Evolutionary conservation across 306 rosid species (phyloP).

Genomic region (Parietaria judaica): DNA sequence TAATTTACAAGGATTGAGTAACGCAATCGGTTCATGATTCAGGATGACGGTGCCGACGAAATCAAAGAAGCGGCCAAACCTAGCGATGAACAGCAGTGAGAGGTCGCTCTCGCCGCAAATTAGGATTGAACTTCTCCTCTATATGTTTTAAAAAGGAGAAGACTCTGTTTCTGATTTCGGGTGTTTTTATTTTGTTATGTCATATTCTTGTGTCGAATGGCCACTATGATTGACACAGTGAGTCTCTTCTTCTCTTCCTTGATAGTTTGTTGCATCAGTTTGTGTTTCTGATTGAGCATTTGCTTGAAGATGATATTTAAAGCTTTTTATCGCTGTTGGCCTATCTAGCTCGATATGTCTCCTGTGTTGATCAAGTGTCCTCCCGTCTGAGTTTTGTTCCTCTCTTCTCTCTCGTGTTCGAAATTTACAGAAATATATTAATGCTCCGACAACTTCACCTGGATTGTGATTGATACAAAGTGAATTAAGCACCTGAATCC

Average conservation of each 20-base stretch:
- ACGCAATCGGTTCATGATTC: not conserved
- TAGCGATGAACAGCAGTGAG: conserved; percentile 53
- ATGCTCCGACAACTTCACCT: no score
- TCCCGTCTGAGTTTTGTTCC: conserved; percentile 7
- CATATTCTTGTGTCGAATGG: conserved; percentile 47
- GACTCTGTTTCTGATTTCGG: conserved; percentile 38
- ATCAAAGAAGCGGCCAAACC: conserved; percentile 81
- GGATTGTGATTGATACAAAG: no score
- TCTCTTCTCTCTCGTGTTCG: not conserved
- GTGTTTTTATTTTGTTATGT: conserved; percentile 40
- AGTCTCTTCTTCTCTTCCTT: conserved; percentile 12
- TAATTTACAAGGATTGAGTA: no score
- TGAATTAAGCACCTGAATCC: no score
- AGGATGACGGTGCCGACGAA: conserved; percentile 98
- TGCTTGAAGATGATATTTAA: conserved; percentile 33
- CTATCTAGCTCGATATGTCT: conserved; percentile 24
- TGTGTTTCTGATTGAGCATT: conserved; percentile 48
- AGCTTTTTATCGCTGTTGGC: conserved; percentile 39
- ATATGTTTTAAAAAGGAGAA: conserved; percentile 72
- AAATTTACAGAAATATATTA: not conserved
- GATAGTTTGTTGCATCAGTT: conserved; percentile 56
- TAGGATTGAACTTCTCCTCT: conserved; percentile 64
- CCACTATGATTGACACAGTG: conserved; percentile 33
- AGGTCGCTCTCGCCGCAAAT: conserved; percentile 21
- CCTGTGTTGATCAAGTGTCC: not conserved